phyloP scores from a whole-genome alignment of 805 yeast genomes.

The Starmerella geochares region DNA sequence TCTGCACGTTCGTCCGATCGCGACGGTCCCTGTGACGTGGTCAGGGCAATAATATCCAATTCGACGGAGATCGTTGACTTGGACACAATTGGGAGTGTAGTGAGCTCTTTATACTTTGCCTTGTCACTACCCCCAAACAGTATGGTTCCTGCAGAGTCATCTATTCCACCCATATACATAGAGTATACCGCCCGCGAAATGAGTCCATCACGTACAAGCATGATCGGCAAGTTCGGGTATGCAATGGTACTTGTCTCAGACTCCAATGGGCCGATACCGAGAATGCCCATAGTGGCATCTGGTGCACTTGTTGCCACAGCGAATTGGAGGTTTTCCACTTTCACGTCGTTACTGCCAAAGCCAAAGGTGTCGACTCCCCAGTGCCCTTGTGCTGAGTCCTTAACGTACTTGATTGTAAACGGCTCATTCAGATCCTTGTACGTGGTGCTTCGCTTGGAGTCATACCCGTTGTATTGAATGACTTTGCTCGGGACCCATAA shows the following conservation, averaged over 20 bases:
- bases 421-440: slow-evolving; percentile 17
- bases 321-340: slow-evolving; percentile 48
- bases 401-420: slow-evolving; percentile 33
- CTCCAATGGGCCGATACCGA: slow-evolving; percentile 28
- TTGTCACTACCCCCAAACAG: slow-evolving; percentile 67
- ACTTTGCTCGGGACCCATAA: slow-evolving; percentile 25
- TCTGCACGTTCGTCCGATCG: not conserved
- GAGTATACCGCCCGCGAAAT: slow-evolving; percentile 52
- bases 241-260: slow-evolving; percentile 17
- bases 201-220: slow-evolving; percentile 47
- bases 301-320: slow-evolving; percentile 64
- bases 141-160: slow-evolving; percentile 40
- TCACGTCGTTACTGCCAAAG: slow-evolving; percentile 35
- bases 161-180: slow-evolving; percentile 42
- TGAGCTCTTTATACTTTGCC: slow-evolving; percentile 47
- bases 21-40: slow-evolving; percentile 13
- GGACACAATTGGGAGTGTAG: slow-evolving; percentile 37
- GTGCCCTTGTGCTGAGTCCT: slow-evolving; percentile 42
- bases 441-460: slow-evolving; percentile 17
- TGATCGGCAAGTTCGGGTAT: slow-evolving; percentile 55
- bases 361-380: slow-evolving; percentile 56
- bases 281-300: slow-evolving; percentile 46
- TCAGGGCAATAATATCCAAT: slow-evolving; percentile 21
- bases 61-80: slow-evolving; percentile 23
- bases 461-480: slow-evolving; percentile 25